These are phyloP conservation scores for Bisporella sp. DNA, from an alignment of 2,329 filamentous ascomycete species.

Conservation along the genomic window DNA sequence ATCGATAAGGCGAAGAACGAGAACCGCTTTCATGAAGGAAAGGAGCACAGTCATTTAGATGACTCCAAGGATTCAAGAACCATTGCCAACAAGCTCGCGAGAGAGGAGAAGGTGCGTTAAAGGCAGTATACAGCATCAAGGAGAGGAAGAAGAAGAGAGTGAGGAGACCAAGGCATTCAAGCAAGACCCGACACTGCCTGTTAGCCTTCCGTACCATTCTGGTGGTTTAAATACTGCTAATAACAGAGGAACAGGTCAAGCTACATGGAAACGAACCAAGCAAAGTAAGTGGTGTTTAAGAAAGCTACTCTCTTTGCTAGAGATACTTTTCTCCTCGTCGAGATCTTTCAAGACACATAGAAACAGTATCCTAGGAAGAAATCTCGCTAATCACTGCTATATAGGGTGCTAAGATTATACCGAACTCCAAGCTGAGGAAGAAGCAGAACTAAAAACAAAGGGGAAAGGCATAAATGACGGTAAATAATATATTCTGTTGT, in stretches of 20 bases:
- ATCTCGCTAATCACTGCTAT: constrained; percentile 28
- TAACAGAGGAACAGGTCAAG: constrained; percentile 38
- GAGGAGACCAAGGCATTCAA: constrained; percentile 21
- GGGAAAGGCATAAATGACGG: constrained; percentile 28
- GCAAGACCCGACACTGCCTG: constrained; percentile 51
- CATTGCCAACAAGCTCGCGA: constrained; percentile 64
- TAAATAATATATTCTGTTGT: no score
- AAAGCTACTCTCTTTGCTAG: no score
- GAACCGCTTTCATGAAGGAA: constrained; percentile 65
- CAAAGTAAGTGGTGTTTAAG: no score
- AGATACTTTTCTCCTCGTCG: no score
- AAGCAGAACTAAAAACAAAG: constrained; percentile 57
- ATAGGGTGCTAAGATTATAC: constrained; percentile 64
- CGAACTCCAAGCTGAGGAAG: constrained; percentile 60
- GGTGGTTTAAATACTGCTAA: no score
- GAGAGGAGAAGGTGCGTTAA: constrained; percentile 44
- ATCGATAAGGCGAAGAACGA: constrained; percentile 34
- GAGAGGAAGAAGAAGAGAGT: constrained; percentile 36
- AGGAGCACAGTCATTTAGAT: constrained; percentile 58
- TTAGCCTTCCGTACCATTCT: constrained; percentile 25
- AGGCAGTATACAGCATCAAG: constrained; percentile 13
- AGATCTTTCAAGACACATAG: no score
- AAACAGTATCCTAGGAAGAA: no score
- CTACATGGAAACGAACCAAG: constrained; percentile 64
- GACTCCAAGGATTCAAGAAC: constrained; percentile 71